A percentile compares a stretch with the other conserved stretches of the same genome.
Evolutionary conservation across 176 grass and related monocot species (phyloP).

Genomic region (Aegilops speltoides): DNA sequence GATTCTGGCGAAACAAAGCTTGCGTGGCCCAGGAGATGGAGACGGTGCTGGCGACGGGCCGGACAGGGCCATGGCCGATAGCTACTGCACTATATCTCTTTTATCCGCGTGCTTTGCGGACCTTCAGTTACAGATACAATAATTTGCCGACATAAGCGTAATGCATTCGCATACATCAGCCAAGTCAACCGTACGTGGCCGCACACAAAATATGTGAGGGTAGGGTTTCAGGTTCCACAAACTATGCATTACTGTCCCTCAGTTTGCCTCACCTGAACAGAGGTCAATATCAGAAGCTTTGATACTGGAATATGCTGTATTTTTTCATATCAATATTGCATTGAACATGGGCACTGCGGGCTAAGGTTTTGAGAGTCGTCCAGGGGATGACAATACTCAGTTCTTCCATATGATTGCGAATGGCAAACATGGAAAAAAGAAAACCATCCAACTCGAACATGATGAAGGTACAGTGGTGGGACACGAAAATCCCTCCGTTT

Average conservation of each 20-base stretch:
- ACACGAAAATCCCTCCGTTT: too few species aligned
- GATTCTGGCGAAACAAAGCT: neutral
- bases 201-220: neutral
- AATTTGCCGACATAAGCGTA: neutral
- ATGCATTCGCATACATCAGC: slow-evolving; percentile 3
- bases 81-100: neutral
- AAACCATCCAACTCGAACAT: too few species aligned
- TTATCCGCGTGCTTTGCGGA: neutral
- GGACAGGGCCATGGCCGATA: neutral
- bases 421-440: too few species aligned
- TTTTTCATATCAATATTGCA: too few species aligned
- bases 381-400: too few species aligned
- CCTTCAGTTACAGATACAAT: neutral
- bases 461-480: too few species aligned
- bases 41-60: neutral
- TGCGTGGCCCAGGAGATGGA: neutral
- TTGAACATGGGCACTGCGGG: too few species aligned
- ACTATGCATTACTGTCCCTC: neutral
- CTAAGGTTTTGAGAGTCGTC: too few species aligned
- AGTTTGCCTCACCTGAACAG: neutral
- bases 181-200: neutral
- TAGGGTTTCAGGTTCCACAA: neutral
- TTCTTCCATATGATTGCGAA: too few species aligned
- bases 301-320: too few species aligned
- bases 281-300: neutral